Evolutionary conservation across 345 rosid genomes (phyloP), one percentile per base, ranked within the genome.

Genomic region (Toxicodendron radicans): DNA sequence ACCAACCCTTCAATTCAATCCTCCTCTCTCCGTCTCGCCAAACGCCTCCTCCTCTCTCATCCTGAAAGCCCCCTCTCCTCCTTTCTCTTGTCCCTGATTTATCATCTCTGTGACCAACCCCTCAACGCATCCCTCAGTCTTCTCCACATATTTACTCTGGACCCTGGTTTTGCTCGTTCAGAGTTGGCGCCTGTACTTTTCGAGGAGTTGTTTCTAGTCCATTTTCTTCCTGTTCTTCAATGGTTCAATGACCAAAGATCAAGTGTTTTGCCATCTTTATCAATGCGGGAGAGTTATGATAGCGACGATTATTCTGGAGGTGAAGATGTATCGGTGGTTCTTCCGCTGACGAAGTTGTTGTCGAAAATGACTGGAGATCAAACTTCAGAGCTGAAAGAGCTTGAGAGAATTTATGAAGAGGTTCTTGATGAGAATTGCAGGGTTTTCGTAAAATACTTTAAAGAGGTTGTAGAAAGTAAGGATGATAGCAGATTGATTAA

Each of bases 391-490:
- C 70, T 90, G 64, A 88, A 81, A 79, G 84, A 73, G 49, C 41
- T 88, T 70, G 95, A 90, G 81, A 73, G 76, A 11, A 73, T 27
- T 51, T 86, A 86, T 20, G 89, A 81, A 68, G 82, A 79, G 73
- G 83, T 75, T 73, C 60, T 88, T 53, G 88, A 90, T 49, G 87
- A 86, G 75, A 90, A 90, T 70, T 88, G 92, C 71, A 80, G 79
- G 65, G 86, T 80, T 68, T 81, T 84, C 52, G 86, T 78, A 4
- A 64, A 65, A 16, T 88, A 82, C 58, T 90, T 90, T 65, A 74
- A 68, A 73, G 76, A 81, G 4, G 82, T 86, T 16, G 66, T 88
- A 61, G 63, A 57, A 35, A 78, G 72, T 54, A 27, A 68, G 21
- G 76, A 65, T 9, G 90, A 53, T 12, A 77, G 66, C n/a, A 33